Conservation (phyloP, 495 filamentous ascomycete genomes). For the Cetradonia linearis region DNA sequence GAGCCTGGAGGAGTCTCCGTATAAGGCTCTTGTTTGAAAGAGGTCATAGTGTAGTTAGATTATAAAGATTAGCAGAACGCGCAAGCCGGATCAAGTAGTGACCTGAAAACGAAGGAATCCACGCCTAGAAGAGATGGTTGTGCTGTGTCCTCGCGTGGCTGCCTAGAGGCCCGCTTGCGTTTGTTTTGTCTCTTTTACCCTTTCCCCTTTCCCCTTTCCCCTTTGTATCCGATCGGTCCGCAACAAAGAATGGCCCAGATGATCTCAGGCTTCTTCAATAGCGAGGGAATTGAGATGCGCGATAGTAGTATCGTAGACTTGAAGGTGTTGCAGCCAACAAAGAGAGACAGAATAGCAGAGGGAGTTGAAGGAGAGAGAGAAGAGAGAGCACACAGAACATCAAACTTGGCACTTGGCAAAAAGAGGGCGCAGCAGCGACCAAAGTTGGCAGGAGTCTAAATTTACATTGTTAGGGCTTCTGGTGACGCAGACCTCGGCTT, state of each 20-base stretch:
- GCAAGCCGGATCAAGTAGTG: not conserved
- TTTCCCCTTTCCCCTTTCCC: not conserved
- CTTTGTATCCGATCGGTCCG: slow-evolving; percentile 1
- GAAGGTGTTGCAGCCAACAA: not conserved
- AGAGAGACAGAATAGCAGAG: slow-evolving; percentile 2
- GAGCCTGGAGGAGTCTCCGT: slow-evolving; percentile 1
- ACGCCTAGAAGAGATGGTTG: not conserved
- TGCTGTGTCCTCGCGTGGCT: slow-evolving; percentile 3
- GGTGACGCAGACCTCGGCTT: slow-evolving; percentile 1
- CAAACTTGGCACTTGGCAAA: not conserved
- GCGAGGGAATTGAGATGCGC: not conserved
- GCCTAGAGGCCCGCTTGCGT: slow-evolving; percentile 12
- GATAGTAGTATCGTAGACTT: not conserved
- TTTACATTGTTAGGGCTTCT: not conserved
- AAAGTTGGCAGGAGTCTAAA: no score
- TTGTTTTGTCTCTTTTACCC: not conserved
- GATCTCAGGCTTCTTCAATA: not conserved
- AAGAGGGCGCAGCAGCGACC: slow-evolving; percentile 3
- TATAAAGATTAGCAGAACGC: not conserved
- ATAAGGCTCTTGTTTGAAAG: slow-evolving; percentile 14
- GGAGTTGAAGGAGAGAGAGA: not conserved
- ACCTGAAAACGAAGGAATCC: not conserved
- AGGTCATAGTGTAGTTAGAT: slow-evolving; percentile 8
- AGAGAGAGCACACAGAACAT: no score
- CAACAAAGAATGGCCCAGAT: not conserved